Base-by-base conservation (phyloP, 2,329 filamentous ascomycete genomes). In the Chrysosporium keratinophilum region DNA sequence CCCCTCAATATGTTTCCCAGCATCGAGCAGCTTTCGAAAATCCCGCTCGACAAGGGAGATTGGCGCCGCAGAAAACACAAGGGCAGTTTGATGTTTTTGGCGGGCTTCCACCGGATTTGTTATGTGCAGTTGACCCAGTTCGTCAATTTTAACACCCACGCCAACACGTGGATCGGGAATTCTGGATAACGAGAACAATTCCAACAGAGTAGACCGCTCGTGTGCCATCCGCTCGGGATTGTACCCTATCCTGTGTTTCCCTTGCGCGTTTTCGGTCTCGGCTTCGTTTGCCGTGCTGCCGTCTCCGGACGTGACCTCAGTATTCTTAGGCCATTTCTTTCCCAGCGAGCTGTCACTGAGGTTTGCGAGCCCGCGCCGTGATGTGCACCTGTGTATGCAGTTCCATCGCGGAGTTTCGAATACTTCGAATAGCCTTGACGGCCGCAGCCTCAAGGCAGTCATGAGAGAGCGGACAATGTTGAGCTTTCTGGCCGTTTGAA, bases 41-140 rank as follows among this genome's bases (percentile, higher is more conserved):
- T 62, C 61, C 40, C 56, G 54, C 44, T 58, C 55, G 33, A 55
- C 52, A 9, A 62, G 57, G 11, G 59, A 61, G 10, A 45, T 34
- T 10, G 56, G 57, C 4, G 55, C 54, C 9, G 56, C 53, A 39
- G 51, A 57, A 5, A 61, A 50, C n/a, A 59, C 41, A 10, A 62
- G 52, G 5, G 57, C 57, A 17, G 60, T 61, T 45, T 58, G 57
- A 42, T 61, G 56, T 34, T 52, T 57, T 46, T 52, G 50, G 3
- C 50, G 53, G 42, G 57, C 60, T 12, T 50, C 17, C 11, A 49
- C 33, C 11, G 51, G 28, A 17, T 54, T 53, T 2, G 50, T 59
- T 12, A 62, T 60, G 5, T 48, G 34, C 1, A 61, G 43, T 33
- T 47, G 53, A 14, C 57, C 58, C 28, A 51, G 20, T 14, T 35